A percentile compares a stretch with the other conserved stretches of the same genome.
phyloP scores from a whole-genome alignment of 495 filamentous ascomycete genomes.

The Penicillium ucsense region DNA sequence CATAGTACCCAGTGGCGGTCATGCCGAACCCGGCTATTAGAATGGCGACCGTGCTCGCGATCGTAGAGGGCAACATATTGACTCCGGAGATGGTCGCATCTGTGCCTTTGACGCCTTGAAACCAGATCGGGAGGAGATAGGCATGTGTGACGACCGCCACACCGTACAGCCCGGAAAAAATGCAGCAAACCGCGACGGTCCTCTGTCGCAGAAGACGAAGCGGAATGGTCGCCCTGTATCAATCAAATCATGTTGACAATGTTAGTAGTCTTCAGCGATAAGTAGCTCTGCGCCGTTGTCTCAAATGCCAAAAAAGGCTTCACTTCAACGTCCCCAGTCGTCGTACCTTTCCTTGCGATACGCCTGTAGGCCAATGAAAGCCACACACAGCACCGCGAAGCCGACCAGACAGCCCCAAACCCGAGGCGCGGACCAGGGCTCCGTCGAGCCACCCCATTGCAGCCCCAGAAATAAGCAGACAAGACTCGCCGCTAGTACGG shows the following conservation, averaged over 20 bases:
- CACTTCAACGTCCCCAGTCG: too few species aligned
- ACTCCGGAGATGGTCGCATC: slow-evolving; percentile 14
- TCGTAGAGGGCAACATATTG: slow-evolving; percentile 18
- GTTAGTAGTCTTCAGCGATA: too few species aligned
- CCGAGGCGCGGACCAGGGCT: slow-evolving; percentile 2
- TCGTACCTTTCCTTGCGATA: neutral
- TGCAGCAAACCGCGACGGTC: neutral
- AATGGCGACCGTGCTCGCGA: slow-evolving; percentile 12
- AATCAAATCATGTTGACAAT: neutral
- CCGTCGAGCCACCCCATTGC: slow-evolving; percentile 3
- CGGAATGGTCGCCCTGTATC: neutral
- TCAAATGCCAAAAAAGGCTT: too few species aligned
- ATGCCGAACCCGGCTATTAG: neutral
- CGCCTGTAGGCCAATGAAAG: slow-evolving; percentile 1
- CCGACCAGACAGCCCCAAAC: slow-evolving; percentile 3
- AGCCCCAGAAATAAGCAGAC: slow-evolving; percentile 1
- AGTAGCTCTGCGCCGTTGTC: too few species aligned
- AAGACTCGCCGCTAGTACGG: neutral
- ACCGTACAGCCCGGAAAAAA: neutral
- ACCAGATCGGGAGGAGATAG: slow-evolving; percentile 13
- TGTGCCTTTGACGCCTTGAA: slow-evolving; percentile 14
- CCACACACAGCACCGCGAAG: neutral
- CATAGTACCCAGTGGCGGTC: slow-evolving; percentile 8
- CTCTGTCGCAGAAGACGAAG: neutral
- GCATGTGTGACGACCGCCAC: neutral